Base-by-base conservation (phyloP, 1,284 basidiomycete species). In the Meripilus lineatus region DNA sequence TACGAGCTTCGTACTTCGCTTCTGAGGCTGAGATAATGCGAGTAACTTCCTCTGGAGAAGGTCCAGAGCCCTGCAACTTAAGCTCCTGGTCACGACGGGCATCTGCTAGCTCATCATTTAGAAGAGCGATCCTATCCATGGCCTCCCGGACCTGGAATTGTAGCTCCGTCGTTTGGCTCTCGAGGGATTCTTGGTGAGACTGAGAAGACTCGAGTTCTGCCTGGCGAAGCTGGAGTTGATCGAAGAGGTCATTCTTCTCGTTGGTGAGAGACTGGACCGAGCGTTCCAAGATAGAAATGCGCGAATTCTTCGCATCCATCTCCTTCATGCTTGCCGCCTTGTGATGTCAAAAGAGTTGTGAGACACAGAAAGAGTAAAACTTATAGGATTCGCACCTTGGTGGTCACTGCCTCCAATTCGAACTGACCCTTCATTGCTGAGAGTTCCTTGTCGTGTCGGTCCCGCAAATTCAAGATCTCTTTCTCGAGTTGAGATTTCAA, bases 181-280 rank as follows among this genome's bases (percentile, higher is more conserved):
- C 79, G 24, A 92, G 64, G 0, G 74, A 75, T 54, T 91, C 89
- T 1, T 84, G 70, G 48, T 86, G 80, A 3, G 77, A 78, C 48
- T 85, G 81, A 1, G 83, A 79, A 0, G 86, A 84, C 65, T 97
- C 93, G 13, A 88, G 64, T 57, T 96, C 92, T 11, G 88, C 90
- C 60, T 94, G 89, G 21, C 88, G 83, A 33, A 86, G 57, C 64
- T 96, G 90, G 4, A 91, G 70, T 47, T 87, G 80, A 50, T 92
- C 88, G 58, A 95, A 96, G 45, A 91, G 75, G 14, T 70, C 61
- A 52, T 82, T 81, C 54, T 92, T 93, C 58, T 91, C 87, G 21
- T 69, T 62, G 6, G 78, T 75, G 11, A 93, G 70, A 21, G 72
- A 77, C 49, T 78, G 75, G 15, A 91, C 70, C 1, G 81, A 83